A percentile compares a stretch with the other conserved stretches of the same genome.
phyloP scores from a whole-genome alignment of 306 rosid genomes.

The Vigna angularis region DNA sequence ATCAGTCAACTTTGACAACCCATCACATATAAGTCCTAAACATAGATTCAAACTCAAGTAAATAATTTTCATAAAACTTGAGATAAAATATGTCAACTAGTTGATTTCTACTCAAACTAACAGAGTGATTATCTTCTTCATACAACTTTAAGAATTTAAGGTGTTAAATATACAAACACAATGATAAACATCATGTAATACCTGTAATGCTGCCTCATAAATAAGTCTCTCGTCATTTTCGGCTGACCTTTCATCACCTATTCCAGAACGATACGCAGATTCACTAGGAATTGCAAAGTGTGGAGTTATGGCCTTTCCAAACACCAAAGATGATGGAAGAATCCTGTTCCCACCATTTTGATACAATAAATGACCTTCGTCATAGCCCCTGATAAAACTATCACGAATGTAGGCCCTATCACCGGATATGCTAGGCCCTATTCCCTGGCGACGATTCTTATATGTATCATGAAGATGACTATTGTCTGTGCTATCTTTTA shows the following conservation, averaged over 20 bases:
- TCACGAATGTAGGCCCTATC: slow-evolving; percentile 60
- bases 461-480: slow-evolving; percentile 56
- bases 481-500: slow-evolving; percentile 54
- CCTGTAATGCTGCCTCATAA: slow-evolving; percentile 94
- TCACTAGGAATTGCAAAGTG: slow-evolving; percentile 68
- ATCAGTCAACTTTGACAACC: slow-evolving; percentile 39
- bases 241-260: slow-evolving; percentile 70
- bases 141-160: slow-evolving; percentile 35
- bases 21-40: slow-evolving; percentile 25
- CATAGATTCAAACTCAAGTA: not conserved
- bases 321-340: slow-evolving; percentile 67
- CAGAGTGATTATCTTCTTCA: slow-evolving; percentile 26
- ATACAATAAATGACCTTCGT: slow-evolving; percentile 55
- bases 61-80: slow-evolving; percentile 7
- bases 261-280: slow-evolving; percentile 60
- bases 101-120: slow-evolving; percentile 21
- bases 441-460: slow-evolving; percentile 49
- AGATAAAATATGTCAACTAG: slow-evolving; percentile 26
- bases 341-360: slow-evolving; percentile 66
- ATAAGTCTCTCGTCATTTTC: slow-evolving; percentile 82
- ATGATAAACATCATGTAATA: slow-evolving; percentile 40
- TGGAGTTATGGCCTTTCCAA: slow-evolving; percentile 59
- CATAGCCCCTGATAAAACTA: slow-evolving; percentile 54
- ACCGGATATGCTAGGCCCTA: slow-evolving; percentile 58
- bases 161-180: not conserved